Base-by-base conservation (phyloP, 768 basidiomycete genomes). In the Rhodotorula toruloides region DNA sequence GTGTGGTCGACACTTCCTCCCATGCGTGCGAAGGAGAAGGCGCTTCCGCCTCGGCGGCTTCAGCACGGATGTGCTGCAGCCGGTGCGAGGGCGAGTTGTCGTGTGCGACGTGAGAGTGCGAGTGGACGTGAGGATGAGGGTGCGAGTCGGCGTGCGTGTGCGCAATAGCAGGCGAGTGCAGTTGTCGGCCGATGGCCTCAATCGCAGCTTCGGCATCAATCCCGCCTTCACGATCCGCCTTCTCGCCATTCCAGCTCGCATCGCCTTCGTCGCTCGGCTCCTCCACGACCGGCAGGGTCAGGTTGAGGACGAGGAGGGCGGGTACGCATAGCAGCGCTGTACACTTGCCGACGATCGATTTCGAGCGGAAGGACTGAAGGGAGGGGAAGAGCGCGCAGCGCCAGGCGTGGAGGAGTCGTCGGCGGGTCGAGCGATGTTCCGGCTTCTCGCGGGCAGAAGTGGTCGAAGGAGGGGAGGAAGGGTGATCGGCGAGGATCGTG, bases 251-350 rank as follows among this genome's bases (percentile, higher is more conserved):
- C 56, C 46, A 59, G 34, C 36, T 8, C 32, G 43, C 34, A 27
- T n/a, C 49, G 50, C 85, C 87, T 67, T 90, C 72, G 16, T 62
- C 71, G 31, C 34, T 47, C 17, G 65, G 61, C 43, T 72, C 73
- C 29, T 76, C 74, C 85, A 93, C 90, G 19, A 99, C 93, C 8
- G 92, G 92, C 16, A 98, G 80, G 0, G 94, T 97, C 27, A 98
- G 69, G 0, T 93, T 97, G 54, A 99, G 79, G 7, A 82, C 80
- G 77, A 96, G 79, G 3, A 99, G 85, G 3, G 91, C 90, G 3
- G 94, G 94, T 0, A 87, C 85, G 6, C 91, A 90, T 61, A 96
- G 82, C 32, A 94, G 71, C 0, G 86, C 84, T 0, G 88, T 87
- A 37, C 89, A 79, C 78, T 85, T 85, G 1, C 87, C 87, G 17